Percentiles rank a stretch among this genome's conserved stretches.
These are phyloP conservation scores for Pseudocercospora macadamiae DNA, from an alignment of 2,329 filamentous ascomycete genomes.

Conservation along the genomic window DNA sequence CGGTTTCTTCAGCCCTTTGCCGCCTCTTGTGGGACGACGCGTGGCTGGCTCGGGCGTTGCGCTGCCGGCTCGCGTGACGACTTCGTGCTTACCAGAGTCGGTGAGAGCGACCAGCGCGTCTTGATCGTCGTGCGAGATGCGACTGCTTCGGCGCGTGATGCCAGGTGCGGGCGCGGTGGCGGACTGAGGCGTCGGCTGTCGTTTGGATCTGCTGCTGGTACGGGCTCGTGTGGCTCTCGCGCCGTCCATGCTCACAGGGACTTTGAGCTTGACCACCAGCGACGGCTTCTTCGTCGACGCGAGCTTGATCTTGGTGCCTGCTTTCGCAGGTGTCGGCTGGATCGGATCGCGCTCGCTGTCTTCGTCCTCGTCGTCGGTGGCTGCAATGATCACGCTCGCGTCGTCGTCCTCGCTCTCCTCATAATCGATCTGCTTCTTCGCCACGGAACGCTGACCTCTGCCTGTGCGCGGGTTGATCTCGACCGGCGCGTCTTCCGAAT, in stretches of 20 bases:
- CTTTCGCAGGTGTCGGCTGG: slow-evolving; percentile 22
- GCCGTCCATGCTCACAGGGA: slow-evolving; percentile 32
- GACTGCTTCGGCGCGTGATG: slow-evolving; percentile 56
- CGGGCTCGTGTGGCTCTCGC: slow-evolving; percentile 39
- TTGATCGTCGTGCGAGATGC: slow-evolving; percentile 60
- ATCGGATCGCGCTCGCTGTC: slow-evolving; percentile 42
- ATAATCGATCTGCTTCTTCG: slow-evolving; percentile 59
- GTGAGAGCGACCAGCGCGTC: slow-evolving; percentile 61
- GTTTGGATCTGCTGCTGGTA: slow-evolving; percentile 42
- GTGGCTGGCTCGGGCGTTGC: slow-evolving; percentile 52
- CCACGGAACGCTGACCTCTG: slow-evolving; percentile 58
- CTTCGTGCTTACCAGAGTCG: slow-evolving; percentile 61
- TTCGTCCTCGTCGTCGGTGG: slow-evolving; percentile 38
- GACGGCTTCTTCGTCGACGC: slow-evolving; percentile 21
- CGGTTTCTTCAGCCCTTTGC: slow-evolving; percentile 53
- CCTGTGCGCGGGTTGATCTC: slow-evolving; percentile 61
- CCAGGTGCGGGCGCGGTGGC: slow-evolving; percentile 28
- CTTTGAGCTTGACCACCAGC: slow-evolving; percentile 47
- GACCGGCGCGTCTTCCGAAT: slow-evolving; percentile 52
- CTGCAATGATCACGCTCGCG: slow-evolving; percentile 40
- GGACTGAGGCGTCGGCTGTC: slow-evolving; percentile 36
- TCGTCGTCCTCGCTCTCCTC: slow-evolving; percentile 56
- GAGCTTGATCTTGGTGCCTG: slow-evolving; percentile 15
- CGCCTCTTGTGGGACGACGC: slow-evolving; percentile 46
- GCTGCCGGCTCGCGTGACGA: slow-evolving; percentile 58